phyloP scores from a whole-genome alignment of 2,329 filamentous ascomycete genomes.

The Trichoderma lentiforme region DNA sequence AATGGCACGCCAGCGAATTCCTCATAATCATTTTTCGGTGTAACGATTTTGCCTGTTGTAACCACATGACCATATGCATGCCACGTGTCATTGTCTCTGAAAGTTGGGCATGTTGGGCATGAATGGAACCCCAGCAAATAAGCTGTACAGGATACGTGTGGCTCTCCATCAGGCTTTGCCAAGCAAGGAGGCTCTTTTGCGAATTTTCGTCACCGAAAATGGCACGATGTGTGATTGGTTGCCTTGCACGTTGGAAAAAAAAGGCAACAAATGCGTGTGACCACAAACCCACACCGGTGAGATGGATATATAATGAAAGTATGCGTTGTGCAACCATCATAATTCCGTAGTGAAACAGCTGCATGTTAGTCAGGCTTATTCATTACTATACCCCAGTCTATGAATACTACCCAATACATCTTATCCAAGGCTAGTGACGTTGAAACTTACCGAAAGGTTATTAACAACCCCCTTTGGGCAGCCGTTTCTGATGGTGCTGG shows the following conservation, averaged over 20 bases:
- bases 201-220: neutral
- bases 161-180: neutral
- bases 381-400: neutral
- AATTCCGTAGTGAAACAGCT: fast-evolving
- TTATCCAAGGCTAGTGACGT: no score
- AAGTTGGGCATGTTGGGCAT: no score
- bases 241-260: neutral
- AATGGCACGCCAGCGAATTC: neutral
- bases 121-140: neutral
- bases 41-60: neutral
- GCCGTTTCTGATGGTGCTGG: no score
- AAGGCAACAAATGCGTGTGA: neutral
- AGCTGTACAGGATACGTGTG: neutral
- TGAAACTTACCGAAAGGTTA: no score
- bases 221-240: neutral
- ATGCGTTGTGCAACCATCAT: neutral
- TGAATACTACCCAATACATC: neutral
- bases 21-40: fast-evolving
- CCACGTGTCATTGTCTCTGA: neutral
- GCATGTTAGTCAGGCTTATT: neutral
- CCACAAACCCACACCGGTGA: neutral
- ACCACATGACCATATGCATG: no score
- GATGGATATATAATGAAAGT: neutral
- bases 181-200: neutral
- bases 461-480: no score